Evolutionary conservation across 129 eudicot genomes (phyloP).

Genomic region (Helianthus tuberosus): DNA sequence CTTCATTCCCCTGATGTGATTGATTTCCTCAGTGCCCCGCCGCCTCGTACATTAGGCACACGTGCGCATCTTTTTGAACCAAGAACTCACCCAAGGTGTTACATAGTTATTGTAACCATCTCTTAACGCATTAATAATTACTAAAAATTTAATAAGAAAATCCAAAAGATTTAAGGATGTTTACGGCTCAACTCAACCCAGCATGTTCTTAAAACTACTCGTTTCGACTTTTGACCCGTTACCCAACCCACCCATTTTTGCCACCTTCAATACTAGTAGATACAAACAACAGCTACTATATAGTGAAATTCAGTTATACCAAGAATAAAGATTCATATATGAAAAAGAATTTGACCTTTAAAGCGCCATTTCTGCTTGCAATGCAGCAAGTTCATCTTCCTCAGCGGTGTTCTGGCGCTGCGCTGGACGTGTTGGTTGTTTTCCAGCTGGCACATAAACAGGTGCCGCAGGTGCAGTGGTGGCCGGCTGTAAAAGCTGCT

Average conservation of each 20-base stretch:
- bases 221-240: conserved; percentile 7
- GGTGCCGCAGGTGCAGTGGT: conserved; percentile 48
- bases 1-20: no score
- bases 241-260: conserved; percentile 2
- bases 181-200: neutral
- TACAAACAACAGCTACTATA: neutral
- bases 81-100: neutral
- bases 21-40: no score
- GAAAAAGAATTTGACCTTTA: conserved; percentile 23
- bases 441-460: conserved; percentile 45
- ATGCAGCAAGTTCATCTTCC: conserved; percentile 62
- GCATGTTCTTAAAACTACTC: neutral
- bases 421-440: conserved; percentile 45
- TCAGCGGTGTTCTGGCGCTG: conserved; percentile 46
- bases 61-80: no score
- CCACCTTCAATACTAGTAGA: neutral
- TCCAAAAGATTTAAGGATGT: neutral
- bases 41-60: no score
- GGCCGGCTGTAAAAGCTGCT: conserved; percentile 58
- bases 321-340: neutral
- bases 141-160: no score
- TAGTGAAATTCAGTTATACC: neutral
- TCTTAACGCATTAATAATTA: neutral
- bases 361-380: conserved; percentile 68
- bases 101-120: neutral